Conservation (phyloP, 2,329 filamentous ascomycete genomes). For the Pyricularia grisea region DNA sequence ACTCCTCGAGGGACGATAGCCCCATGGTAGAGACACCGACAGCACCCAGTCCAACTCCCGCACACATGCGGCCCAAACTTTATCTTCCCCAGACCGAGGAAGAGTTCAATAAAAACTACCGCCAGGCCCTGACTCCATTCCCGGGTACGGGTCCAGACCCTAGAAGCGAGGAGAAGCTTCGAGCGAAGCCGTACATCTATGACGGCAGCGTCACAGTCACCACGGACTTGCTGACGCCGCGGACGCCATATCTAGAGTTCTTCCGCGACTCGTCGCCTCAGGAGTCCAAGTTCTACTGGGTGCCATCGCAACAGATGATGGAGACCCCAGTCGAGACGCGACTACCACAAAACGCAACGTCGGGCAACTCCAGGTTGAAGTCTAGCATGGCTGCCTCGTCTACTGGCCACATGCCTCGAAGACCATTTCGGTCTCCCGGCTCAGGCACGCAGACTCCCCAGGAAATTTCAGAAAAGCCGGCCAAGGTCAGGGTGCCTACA, state of each 20-base stretch:
- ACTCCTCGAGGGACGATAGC: no score
- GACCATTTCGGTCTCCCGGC: background rate
- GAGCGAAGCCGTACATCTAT: background rate
- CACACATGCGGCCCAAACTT: slow-evolving; percentile 18
- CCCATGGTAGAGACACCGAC: slow-evolving; percentile 20
- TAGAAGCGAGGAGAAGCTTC: background rate
- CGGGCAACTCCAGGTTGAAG: background rate
- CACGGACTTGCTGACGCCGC: background rate
- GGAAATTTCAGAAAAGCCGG: background rate
- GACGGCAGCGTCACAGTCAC: slow-evolving; percentile 1
- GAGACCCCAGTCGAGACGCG: background rate
- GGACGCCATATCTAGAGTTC: background rate
- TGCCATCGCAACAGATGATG: background rate
- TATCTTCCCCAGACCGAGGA: slow-evolving; percentile 12
- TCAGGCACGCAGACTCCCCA: no score
- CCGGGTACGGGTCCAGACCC: background rate
- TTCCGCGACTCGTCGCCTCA: background rate
- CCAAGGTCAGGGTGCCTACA: background rate
- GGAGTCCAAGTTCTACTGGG: background rate
- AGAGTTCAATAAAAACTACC: background rate
- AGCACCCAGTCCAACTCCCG: slow-evolving; percentile 22
- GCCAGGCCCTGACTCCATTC: background rate
- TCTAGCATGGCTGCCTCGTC: background rate
- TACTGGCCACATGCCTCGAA: background rate
- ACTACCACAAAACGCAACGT: background rate